A percentile compares a stretch with the other conserved stretches of the same genome.
Evolutionary conservation across 148 eudicot genomes (phyloP).

Genomic region (Rhododendron williamsianum): DNA sequence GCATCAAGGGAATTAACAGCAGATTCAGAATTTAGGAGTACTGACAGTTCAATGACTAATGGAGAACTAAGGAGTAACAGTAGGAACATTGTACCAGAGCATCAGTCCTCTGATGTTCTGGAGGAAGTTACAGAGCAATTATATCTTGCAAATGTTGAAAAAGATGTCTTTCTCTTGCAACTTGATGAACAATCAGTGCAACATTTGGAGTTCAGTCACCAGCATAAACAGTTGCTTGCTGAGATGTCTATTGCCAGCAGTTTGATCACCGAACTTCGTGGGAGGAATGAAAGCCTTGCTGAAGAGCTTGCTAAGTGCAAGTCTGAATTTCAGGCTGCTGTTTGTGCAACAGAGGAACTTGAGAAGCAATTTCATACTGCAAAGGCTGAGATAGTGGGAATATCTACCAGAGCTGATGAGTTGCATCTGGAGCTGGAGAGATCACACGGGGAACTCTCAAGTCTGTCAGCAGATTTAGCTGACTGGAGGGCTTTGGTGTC

Average conservation of each 20-base stretch:
- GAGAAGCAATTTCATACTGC: constrained; percentile 39
- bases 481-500: constrained; percentile 42
- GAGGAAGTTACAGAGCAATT: constrained; percentile 60
- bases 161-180: constrained; percentile 45
- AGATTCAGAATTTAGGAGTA: constrained; percentile 9
- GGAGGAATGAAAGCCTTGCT: constrained; percentile 42
- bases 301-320: constrained; percentile 56
- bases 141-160: constrained; percentile 46
- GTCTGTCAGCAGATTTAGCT: constrained; percentile 42
- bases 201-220: constrained; percentile 23
- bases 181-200: constrained; percentile 38
- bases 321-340: constrained; percentile 49
- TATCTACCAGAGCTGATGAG: constrained; percentile 47
- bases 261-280: constrained; percentile 37
- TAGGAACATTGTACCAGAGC: constrained; percentile 13
- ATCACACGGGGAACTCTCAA: constrained; percentile 34
- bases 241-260: constrained; percentile 31
- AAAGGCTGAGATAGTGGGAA: constrained; percentile 38
- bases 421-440: constrained; percentile 47
- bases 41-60: constrained; percentile 16
- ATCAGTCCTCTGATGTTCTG: constrained; percentile 21
- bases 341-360: constrained; percentile 42
- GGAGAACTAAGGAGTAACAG: constrained; percentile 11
- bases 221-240: constrained; percentile 27
- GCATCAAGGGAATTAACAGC: constrained; percentile 31